Evolutionary conservation across 768 basidiomycete species (phyloP).

Genomic region (Podaxis sp.): DNA sequence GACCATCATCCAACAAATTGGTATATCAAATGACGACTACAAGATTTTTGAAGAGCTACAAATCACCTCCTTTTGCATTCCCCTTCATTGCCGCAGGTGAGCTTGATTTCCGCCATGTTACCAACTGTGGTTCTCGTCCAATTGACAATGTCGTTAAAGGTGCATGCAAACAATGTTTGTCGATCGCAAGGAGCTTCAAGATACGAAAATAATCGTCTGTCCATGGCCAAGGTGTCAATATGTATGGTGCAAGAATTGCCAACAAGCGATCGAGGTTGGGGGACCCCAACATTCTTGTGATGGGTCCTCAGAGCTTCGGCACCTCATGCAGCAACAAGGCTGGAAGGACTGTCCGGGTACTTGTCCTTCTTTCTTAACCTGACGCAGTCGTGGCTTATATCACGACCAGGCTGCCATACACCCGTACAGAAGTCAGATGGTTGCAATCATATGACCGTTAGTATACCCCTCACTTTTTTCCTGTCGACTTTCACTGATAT

Average conservation of each 20-base stretch:
- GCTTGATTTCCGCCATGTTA: neutral
- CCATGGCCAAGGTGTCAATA: slow-evolving; percentile 23
- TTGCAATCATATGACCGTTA: slow-evolving; percentile 61
- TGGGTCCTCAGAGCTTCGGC: slow-evolving; percentile 23
- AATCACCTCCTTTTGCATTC: slow-evolving; percentile 13
- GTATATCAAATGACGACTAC: slow-evolving; percentile 12
- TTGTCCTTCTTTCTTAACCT: slow-evolving; percentile 11
- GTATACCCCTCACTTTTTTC: slow-evolving; percentile 17
- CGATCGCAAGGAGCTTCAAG: slow-evolving; percentile 24
- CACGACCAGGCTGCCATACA: slow-evolving; percentile 40
- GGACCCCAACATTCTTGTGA: slow-evolving; percentile 24
- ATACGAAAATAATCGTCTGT: slow-evolving; percentile 21
- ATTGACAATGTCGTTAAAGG: slow-evolving; percentile 8
- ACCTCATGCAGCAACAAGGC: slow-evolving; percentile 26
- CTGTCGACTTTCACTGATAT: neutral
- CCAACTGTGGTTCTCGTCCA: neutral
- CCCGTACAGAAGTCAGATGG: slow-evolving; percentile 52
- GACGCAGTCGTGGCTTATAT: neutral
- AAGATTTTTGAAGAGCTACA: slow-evolving; percentile 13
- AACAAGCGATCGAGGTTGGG: slow-evolving; percentile 16
- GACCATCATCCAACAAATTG: slow-evolving; percentile 10
- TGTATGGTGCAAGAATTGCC: slow-evolving; percentile 26
- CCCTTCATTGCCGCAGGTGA: slow-evolving; percentile 10
- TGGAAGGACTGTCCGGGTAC: slow-evolving; percentile 51
- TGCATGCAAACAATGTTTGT: slow-evolving; percentile 25